These are phyloP conservation scores for Starmerella roubikii DNA, from an alignment of 805 yeast genomes.

Conservation along the genomic window DNA sequence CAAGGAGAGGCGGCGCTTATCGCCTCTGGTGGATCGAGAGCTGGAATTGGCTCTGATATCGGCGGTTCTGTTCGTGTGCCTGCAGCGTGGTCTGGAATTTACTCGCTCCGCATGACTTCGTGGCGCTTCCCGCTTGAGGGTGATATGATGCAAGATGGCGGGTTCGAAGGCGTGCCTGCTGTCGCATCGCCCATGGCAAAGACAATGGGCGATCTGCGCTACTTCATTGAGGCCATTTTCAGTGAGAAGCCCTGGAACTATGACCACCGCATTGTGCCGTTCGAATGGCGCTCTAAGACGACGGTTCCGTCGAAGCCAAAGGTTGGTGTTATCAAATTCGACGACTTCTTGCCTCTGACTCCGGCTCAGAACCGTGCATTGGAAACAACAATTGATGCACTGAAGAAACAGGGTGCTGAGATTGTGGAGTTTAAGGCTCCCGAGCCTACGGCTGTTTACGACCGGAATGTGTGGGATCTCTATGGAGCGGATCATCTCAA, in stretches of 20 bases:
- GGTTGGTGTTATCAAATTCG: conserved; percentile 37
- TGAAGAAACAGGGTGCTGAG: conserved; percentile 32
- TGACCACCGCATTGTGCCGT: conserved; percentile 33
- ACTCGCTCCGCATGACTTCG: conserved; percentile 38
- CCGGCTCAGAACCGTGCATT: conserved; percentile 35
- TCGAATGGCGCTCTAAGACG: conserved; percentile 36
- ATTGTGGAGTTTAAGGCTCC: conserved; percentile 36
- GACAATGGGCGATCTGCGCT: conserved; percentile 35
- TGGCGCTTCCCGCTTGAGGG: conserved; percentile 37
- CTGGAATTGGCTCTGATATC: conserved; percentile 45
- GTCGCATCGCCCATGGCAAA: conserved; percentile 31
- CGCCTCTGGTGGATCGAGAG: conserved; percentile 34
- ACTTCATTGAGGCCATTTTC: conserved; percentile 35
- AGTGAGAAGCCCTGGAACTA: conserved; percentile 42
- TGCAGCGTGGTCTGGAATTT: conserved; percentile 39
- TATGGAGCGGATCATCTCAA: conserved; percentile 35
- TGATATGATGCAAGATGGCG: conserved; percentile 31
- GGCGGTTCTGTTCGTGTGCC: conserved; percentile 47
- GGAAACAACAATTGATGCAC: conserved; percentile 28
- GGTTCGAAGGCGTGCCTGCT: conserved; percentile 30
- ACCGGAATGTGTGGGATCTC: conserved; percentile 42
- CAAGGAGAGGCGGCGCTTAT: conserved; percentile 40
- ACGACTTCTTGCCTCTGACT: conserved; percentile 37
- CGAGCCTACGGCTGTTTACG: conserved; percentile 38
- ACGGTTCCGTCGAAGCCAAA: conserved; percentile 32